Evolutionary conservation across 2,329 filamentous ascomycete species (phyloP), one percentile per base, ranked within the genome.

Genomic region (Trichoderma afroharzianum): DNA sequence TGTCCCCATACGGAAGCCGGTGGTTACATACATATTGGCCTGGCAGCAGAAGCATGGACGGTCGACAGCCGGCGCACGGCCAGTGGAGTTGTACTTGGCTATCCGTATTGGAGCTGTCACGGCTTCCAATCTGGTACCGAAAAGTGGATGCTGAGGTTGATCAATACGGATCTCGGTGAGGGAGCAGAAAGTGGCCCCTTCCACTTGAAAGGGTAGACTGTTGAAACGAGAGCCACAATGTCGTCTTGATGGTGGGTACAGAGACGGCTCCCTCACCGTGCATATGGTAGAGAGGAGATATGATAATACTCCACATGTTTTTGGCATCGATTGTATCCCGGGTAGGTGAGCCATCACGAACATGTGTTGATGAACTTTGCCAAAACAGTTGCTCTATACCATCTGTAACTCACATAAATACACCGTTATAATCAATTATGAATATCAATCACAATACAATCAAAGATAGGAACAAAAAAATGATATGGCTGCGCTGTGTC

Each of bases 81-180:
- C 43, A 30, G 66, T 69, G 66, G 66, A 62, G 66, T 69, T 69
- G 2, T 28, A 8, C 63, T 62, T 43, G 36, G 39, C 43, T 36
- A 30, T 53, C 33, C 64, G n/a, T 50, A 6, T 6, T 26, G 63
- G 21, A 36, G 55, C 66, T 3, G 36, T 68, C 14, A 50, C 47
- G 55, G n/a, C 8, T 15, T 33, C 36, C 50, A 53, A 28, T n/a
- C 28, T 39, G 64, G 55, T 21, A 4, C 2, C 15, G 47, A 66
- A 66, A 66, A 66, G 63, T 66, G 47, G 63, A 36, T n/a, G 47
- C 32, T 36, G 30, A 55, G 47, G 30, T 14, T 9, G 30, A 55
- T 30, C 6, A 33, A 33, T n/a, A 33, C 11, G 18, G 28, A n/a
- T 18, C 53, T 30, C 53, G 43, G 43, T n/a, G 53, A 30, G 24